Conservation (phyloP, 352 stramenopile species). For the Phytophthora niederhauseri region DNA sequence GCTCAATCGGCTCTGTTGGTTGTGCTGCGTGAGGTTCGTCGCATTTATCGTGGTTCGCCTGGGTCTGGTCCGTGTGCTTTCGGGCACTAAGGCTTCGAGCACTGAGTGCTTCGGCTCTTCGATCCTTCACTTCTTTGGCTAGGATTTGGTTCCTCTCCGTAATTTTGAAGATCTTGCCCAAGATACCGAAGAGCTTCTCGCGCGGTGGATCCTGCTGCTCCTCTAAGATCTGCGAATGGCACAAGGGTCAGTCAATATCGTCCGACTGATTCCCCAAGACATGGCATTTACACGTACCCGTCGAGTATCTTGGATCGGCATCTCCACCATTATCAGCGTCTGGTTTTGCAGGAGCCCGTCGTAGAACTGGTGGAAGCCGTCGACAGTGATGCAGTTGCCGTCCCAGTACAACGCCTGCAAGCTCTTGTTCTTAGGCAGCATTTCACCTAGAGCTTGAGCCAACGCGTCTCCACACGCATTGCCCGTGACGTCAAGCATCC, state of each 20-base stretch:
- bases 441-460: conserved; percentile 44
- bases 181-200: conserved; percentile 73
- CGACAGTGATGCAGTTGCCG: conserved; percentile 73
- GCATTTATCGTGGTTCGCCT: conserved; percentile 7
- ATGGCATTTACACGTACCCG: conserved; percentile 37
- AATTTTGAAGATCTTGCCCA: conserved; percentile 77
- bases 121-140: conserved; percentile 24
- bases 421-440: conserved; percentile 60
- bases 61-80: background rate
- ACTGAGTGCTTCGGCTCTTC: conserved; percentile 21
- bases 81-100: background rate
- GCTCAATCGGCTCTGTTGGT: conserved; percentile 10
- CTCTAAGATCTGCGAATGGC: conserved; percentile 62
- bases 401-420: conserved; percentile 81
- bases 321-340: conserved; percentile 71
- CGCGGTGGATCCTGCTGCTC: conserved; percentile 68
- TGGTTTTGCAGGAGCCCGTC: conserved; percentile 61
- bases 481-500: conserved; percentile 75
- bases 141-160: conserved; percentile 68
- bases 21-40: background rate
- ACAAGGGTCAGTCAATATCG: background rate
- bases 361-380: conserved; percentile 72
- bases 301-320: conserved; percentile 81
- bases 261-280: background rate
- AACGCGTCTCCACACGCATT: conserved; percentile 77